Evolutionary conservation across 352 stramenopile genomes (phyloP).

Genomic region (Phytophthora quininea): DNA sequence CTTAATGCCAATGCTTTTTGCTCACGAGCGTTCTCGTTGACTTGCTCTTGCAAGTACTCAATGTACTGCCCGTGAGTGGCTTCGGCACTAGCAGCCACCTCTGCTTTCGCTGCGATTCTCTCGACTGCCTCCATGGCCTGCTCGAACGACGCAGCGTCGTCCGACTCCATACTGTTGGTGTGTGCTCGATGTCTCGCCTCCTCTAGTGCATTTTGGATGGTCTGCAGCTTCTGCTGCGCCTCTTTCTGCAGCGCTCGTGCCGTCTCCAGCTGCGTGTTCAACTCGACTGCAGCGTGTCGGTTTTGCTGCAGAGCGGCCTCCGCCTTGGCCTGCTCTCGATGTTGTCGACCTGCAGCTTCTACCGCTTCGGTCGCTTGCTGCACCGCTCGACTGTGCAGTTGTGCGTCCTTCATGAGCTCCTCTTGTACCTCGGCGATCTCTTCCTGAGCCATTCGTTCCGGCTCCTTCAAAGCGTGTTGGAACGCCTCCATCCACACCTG

Average conservation of each 20-base stretch:
- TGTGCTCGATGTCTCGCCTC: slow-evolving; percentile 45
- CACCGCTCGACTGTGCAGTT: slow-evolving; percentile 49
- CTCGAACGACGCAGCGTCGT: slow-evolving; percentile 16
- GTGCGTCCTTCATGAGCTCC: slow-evolving; percentile 45
- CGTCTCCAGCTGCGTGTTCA: slow-evolving; percentile 42
- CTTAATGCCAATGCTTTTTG: slow-evolving; percentile 34
- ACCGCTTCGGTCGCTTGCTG: slow-evolving; percentile 56
- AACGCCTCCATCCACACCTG: slow-evolving; percentile 62
- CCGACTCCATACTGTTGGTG: slow-evolving; percentile 23
- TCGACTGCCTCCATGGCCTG: slow-evolving; percentile 38
- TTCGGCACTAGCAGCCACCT: slow-evolving; percentile 57
- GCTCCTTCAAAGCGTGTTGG: slow-evolving; percentile 71
- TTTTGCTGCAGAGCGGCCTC: slow-evolving; percentile 45
- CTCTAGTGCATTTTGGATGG: slow-evolving; percentile 38
- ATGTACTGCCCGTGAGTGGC: slow-evolving; percentile 47
- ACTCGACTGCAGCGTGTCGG: slow-evolving; percentile 21
- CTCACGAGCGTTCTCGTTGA: slow-evolving; percentile 22
- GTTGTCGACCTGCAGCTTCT: slow-evolving; percentile 33
- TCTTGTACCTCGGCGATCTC: slow-evolving; percentile 78
- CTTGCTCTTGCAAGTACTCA: slow-evolving; percentile 31
- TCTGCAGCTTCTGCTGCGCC: slow-evolving; percentile 23
- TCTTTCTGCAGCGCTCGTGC: slow-evolving; percentile 36
- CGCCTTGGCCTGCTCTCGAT: slow-evolving; percentile 32
- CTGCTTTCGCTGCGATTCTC: slow-evolving; percentile 58
- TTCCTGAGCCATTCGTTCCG: slow-evolving; percentile 71